A percentile compares a stretch with the other conserved stretches of the same genome.
These are phyloP conservation scores for Xanthoconium stramineum DNA, from an alignment of 768 basidiomycete genomes.

Conservation along the genomic window DNA sequence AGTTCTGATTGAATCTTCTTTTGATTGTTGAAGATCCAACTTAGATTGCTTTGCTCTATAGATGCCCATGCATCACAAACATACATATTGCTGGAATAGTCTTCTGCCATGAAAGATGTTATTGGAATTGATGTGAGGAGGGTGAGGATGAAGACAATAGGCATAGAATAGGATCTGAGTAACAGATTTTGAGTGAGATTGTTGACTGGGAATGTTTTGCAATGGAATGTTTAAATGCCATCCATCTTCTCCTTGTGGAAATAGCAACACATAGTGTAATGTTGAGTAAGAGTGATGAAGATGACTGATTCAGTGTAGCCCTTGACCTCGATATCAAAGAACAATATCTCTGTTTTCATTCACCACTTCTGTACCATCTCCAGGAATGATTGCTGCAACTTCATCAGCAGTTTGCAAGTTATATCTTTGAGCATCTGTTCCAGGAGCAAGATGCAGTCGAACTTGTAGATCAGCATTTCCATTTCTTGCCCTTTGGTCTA, in stretches of 20 bases:
- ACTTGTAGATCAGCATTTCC: neutral
- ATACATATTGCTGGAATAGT: constrained; percentile 44
- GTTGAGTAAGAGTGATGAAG: constrained; percentile 20
- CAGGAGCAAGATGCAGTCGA: neutral
- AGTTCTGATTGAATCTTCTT: constrained; percentile 30
- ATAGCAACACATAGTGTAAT: neutral
- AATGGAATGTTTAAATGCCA: constrained; percentile 32
- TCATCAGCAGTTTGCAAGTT: constrained; percentile 43
- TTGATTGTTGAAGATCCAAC: constrained; percentile 36
- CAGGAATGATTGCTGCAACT: constrained; percentile 40
- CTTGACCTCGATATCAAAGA: neutral
- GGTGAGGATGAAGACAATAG: constrained; percentile 30
- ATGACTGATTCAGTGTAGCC: constrained; percentile 24
- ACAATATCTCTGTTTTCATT: constrained; percentile 3
- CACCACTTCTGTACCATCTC: constrained; percentile 16
- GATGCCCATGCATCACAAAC: constrained; percentile 47
- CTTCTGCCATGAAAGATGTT: constrained; percentile 35
- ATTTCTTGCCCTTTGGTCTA: constrained; percentile 18
- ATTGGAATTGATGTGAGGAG: constrained; percentile 2
- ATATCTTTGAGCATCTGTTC: constrained; percentile 34
- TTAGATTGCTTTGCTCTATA: constrained; percentile 39
- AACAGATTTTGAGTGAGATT: constrained; percentile 18
- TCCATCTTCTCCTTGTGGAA: constrained; percentile 33
- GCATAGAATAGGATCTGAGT: constrained; percentile 31
- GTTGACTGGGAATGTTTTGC: neutral